These are phyloP conservation scores for Aspergillus tubingensis DNA, from an alignment of 2,329 filamentous ascomycete species.

Conservation along the genomic window DNA sequence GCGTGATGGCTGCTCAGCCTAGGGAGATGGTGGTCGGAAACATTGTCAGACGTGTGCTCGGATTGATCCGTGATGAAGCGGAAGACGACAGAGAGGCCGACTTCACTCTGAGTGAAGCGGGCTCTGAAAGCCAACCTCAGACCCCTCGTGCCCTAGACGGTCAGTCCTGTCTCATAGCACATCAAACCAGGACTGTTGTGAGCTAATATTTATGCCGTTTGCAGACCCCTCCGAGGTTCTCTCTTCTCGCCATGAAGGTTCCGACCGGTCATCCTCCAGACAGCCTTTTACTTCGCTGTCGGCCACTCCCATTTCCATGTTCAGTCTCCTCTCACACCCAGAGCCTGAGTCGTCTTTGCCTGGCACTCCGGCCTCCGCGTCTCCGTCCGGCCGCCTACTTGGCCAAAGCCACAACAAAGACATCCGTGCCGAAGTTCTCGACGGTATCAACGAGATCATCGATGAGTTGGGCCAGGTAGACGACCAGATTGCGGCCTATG, in stretches of 20 bases:
- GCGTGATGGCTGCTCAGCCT: slow-evolving; percentile 79
- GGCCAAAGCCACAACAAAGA: slow-evolving; percentile 55
- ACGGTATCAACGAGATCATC: slow-evolving; percentile 92
- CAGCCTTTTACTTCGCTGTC: slow-evolving; percentile 63
- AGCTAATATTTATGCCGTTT: neutral
- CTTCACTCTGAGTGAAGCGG: slow-evolving; percentile 61
- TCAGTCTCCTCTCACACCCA: slow-evolving; percentile 78
- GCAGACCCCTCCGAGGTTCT: slow-evolving; percentile 33
- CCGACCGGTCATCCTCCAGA: slow-evolving; percentile 46
- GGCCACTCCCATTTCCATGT: slow-evolving; percentile 70
- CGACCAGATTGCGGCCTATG: slow-evolving; percentile 85
- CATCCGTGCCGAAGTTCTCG: slow-evolving; percentile 84
- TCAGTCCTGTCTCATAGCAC: slow-evolving; percentile 17
- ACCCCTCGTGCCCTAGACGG: slow-evolving; percentile 43
- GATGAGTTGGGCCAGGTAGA: slow-evolving; percentile 93
- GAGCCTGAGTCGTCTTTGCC: slow-evolving; percentile 48
- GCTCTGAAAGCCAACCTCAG: slow-evolving; percentile 54
- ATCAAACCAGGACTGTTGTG: neutral
- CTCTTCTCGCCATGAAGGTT: slow-evolving; percentile 32
- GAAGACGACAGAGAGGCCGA: slow-evolving; percentile 73
- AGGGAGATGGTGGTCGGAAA: slow-evolving; percentile 92
- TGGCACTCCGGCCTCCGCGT: slow-evolving; percentile 38
- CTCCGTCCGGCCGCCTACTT: slow-evolving; percentile 35
- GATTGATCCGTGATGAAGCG: slow-evolving; percentile 87
- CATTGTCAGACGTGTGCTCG: slow-evolving; percentile 85